Conservation (phyloP, 1,139 yeast genomes). For the Pichia cactophila region DNA sequence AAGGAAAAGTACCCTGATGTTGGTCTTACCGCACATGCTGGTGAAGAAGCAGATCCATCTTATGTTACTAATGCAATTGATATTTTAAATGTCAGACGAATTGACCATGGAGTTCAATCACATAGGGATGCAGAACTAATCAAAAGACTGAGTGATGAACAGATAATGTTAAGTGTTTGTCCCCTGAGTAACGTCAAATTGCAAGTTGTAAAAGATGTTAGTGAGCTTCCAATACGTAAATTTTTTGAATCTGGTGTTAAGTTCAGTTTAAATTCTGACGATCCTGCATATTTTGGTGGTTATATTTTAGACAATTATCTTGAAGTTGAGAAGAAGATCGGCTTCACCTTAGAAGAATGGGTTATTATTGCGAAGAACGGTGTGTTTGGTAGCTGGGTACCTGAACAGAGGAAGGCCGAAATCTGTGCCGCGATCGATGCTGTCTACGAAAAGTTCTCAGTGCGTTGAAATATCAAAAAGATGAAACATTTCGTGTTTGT, state of each 20-base stretch:
- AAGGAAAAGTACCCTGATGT: slow-evolving; percentile 40
- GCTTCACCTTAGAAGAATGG: slow-evolving; percentile 54
- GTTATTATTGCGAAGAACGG: slow-evolving; percentile 47
- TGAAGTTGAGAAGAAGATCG: slow-evolving; percentile 57
- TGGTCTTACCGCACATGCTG: slow-evolving; percentile 75
- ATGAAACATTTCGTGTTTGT: background rate
- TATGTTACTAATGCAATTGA: slow-evolving; percentile 53
- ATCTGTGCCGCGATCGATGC: slow-evolving; percentile 37
- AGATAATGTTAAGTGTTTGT: slow-evolving; percentile 59
- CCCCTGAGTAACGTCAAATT: slow-evolving; percentile 70
- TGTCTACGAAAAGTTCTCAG: slow-evolving; percentile 39
- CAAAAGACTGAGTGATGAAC: slow-evolving; percentile 43
- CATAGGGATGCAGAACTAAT: slow-evolving; percentile 45
- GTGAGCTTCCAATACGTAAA: slow-evolving; percentile 54
- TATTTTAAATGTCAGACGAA: slow-evolving; percentile 52
- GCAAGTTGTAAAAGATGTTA: slow-evolving; percentile 61
- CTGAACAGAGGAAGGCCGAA: slow-evolving; percentile 40
- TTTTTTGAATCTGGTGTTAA: slow-evolving; percentile 59
- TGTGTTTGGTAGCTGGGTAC: slow-evolving; percentile 67
- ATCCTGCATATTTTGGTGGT: slow-evolving; percentile 83
- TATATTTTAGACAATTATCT: slow-evolving; percentile 69
- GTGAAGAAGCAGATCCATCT: slow-evolving; percentile 75
- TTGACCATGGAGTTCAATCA: slow-evolving; percentile 74
- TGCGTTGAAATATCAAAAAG: background rate
- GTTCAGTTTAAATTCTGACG: slow-evolving; percentile 73